phyloP scores from a whole-genome alignment of 2,329 filamentous ascomycete species.

The Blastomyces parvus region DNA sequence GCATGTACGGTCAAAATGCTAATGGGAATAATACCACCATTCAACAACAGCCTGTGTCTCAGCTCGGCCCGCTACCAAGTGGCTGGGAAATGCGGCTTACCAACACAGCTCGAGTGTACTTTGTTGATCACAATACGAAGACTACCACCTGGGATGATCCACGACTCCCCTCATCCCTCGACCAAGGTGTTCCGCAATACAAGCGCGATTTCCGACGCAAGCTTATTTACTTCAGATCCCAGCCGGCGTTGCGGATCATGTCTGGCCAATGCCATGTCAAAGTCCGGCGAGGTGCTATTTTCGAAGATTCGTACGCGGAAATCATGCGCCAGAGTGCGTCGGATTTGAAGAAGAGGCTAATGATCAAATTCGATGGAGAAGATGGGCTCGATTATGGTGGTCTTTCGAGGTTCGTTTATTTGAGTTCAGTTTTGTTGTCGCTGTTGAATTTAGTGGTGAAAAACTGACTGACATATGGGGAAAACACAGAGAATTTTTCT shows the following conservation, averaged over 20 bases:
- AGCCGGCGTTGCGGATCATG: constrained; percentile 88
- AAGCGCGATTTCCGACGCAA: constrained; percentile 98
- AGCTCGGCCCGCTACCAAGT: constrained; percentile 86
- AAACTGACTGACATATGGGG: constrained; percentile 9
- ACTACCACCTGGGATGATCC: constrained; percentile 99
- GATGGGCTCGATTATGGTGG: constrained; percentile 97
- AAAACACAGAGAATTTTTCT: constrained; percentile 82
- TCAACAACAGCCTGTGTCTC: constrained; percentile 94
- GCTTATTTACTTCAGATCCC: constrained; percentile 97
- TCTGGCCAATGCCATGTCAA: constrained; percentile 98
- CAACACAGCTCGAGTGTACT: constrained; percentile 95
- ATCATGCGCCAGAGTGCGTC: constrained; percentile 94
- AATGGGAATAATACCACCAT: constrained; percentile 66
- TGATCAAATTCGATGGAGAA: constrained; percentile 99
- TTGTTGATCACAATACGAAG: constrained; percentile 99
- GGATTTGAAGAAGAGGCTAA: constrained; percentile 93
- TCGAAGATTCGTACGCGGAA: constrained; percentile 97
- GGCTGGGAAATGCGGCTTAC: constrained; percentile 99
- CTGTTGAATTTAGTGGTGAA: background rate
- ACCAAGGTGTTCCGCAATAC: constrained; percentile 98
- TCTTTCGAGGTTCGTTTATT: constrained; percentile 57
- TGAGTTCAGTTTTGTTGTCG: background rate
- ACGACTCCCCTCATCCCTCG: constrained; percentile 83
- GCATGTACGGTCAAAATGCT: constrained; percentile 91
- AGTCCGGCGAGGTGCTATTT: constrained; percentile 90